Percentiles rank a stretch among this genome's conserved stretches.
Evolutionary conservation across 768 basidiomycete species (phyloP).

Genomic region (Megacollybia marginata): DNA sequence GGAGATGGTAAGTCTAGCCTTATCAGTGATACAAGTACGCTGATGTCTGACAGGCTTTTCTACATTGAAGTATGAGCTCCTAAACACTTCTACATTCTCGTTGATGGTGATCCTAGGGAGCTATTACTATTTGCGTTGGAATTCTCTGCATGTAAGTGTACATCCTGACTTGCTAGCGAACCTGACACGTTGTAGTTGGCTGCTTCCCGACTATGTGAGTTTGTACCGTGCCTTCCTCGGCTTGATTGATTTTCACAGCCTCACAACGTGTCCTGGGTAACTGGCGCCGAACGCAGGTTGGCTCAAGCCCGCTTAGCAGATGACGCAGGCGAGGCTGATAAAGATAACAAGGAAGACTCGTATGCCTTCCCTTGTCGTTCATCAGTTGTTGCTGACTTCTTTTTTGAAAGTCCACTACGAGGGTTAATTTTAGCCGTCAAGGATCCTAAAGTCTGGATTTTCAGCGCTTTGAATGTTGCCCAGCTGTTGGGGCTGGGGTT

Average conservation of each 20-base stretch:
- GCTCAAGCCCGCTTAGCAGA: conserved; percentile 62
- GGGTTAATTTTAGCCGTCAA: conserved; percentile 51
- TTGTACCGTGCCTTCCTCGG: neutral
- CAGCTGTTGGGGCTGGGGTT: conserved; percentile 22
- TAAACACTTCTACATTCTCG: neutral
- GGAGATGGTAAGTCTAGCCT: conserved; percentile 51
- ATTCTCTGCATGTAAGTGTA: conserved; percentile 39
- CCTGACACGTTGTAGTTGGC: conserved; percentile 32
- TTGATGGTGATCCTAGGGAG: conserved; percentile 32
- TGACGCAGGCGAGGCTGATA: conserved; percentile 61
- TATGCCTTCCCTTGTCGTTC: conserved; percentile 23
- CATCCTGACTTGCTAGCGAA: neutral
- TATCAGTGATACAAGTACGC: neutral
- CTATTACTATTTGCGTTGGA: conserved; percentile 55
- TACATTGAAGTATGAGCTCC: conserved; percentile 47
- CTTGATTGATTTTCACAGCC: conserved; percentile 28
- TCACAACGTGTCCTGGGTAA: conserved; percentile 55
- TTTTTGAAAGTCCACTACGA: conserved; percentile 32
- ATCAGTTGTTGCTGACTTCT: neutral
- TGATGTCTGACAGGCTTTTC: conserved; percentile 42
- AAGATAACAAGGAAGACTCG: conserved; percentile 52
- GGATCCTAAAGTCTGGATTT: conserved; percentile 47
- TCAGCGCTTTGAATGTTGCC: conserved; percentile 42
- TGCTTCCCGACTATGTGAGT: conserved; percentile 53
- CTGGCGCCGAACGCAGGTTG: conserved; percentile 40